Base-by-base conservation (phyloP, 164 flowering plant species). In the Liquidambar formosana region DNA sequence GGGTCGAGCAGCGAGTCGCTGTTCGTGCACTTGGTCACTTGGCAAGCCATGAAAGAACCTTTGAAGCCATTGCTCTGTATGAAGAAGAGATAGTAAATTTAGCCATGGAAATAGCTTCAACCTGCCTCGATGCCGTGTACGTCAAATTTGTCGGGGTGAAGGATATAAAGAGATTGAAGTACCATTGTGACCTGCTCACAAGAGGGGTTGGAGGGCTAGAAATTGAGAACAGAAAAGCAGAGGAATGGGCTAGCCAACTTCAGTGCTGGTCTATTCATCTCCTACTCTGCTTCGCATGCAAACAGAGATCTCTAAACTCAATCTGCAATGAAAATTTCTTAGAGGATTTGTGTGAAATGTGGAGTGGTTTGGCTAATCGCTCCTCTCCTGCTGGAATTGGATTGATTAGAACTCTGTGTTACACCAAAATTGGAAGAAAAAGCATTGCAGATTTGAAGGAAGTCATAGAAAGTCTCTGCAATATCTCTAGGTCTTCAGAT, bases 1-100 rank as follows among this genome's bases (percentile, higher is more conserved):
- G 98, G 98, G 90, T 91, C 6, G 98, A 93, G 82, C 95, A 89
- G 54, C 76, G 98, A 47, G 97, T 89, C 10, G 91, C 93, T 0
- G 83, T 89, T 53, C 77, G 98, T 65, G 98, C 97, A 0, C 72
- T 93, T 0, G 97, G 98, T 9, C 98, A 93, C 70, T 78, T 93
- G 0, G 98, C 95, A 5, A 89, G 87, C 73, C 86, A 91, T 28
- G 82, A 78, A 10, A 67, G 19, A 10, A 91, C 93, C 0, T 89
- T 88, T 26, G 67, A 80, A 11, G 73, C 86, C 0, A 73, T 93
- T 1, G 85, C 84, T 0, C 74, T 33, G 1, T 63, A 71, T 27
- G 92, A 85, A 74, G 76, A 77, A 16, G 88, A 88, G 63, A 61
- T 88, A 10, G 87, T 89, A 1, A 68, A 65, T 38, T 61, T 78